A percentile compares a stretch with the other conserved stretches of the same genome.
These are phyloP conservation scores for Ceratobasidium sp. DNA, from an alignment of 1,284 basidiomycete genomes.

Conservation along the genomic window DNA sequence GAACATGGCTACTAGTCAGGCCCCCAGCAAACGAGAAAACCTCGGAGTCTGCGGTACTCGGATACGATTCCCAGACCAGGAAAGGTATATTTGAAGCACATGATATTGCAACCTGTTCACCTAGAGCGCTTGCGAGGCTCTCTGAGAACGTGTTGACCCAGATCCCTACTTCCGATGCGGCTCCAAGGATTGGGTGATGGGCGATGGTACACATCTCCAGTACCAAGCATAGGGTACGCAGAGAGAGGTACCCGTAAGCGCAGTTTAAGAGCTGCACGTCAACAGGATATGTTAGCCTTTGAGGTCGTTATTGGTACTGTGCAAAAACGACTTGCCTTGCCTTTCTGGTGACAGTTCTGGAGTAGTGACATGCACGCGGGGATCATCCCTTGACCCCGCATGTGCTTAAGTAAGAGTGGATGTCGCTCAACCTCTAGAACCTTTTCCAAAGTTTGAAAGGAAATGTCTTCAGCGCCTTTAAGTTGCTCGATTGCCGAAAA, in stretches of 20 bases:
- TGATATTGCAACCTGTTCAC: not conserved
- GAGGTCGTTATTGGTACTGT: not conserved
- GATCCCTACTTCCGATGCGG: not conserved
- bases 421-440: not conserved
- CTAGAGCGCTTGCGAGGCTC: not conserved
- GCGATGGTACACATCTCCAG: not conserved
- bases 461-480: not conserved
- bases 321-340: not conserved
- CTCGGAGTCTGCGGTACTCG: not conserved
- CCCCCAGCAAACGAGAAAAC: not conserved
- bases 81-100: not conserved
- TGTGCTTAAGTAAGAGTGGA: not conserved
- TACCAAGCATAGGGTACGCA: not conserved
- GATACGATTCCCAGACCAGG: not conserved
- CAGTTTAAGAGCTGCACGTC: not conserved
- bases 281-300: not conserved
- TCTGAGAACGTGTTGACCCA: not conserved
- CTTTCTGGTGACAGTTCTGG: not conserved
- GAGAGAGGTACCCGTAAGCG: not conserved
- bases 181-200: not conserved
- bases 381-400: not conserved
- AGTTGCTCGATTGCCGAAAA: not conserved
- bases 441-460: not conserved
- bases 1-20: not conserved
- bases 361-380: not conserved